Evolutionary conservation across 352 stramenopile genomes (phyloP).

Genomic region (Phytophthora fragariaefolia): DNA sequence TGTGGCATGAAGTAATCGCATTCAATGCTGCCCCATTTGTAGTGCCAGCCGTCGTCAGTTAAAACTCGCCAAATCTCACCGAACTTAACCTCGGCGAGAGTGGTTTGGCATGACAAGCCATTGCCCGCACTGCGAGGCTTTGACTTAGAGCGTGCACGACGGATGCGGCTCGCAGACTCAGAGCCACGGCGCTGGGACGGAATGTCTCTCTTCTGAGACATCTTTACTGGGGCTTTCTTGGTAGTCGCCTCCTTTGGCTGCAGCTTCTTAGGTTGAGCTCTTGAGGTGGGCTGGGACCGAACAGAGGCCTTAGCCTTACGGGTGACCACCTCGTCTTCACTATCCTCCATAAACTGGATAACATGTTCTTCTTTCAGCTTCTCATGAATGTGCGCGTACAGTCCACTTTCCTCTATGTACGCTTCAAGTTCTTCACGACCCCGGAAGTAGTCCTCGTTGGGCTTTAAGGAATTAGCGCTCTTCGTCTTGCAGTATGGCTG

Average conservation of each 20-base stretch:
- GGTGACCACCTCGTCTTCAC: slow-evolving; percentile 13
- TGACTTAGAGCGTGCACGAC: slow-evolving; percentile 35
- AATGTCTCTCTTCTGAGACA: too few species aligned
- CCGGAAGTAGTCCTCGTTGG: slow-evolving; percentile 60
- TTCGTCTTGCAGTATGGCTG: slow-evolving; percentile 55
- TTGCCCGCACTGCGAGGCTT: background rate
- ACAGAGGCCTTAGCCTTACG: background rate
- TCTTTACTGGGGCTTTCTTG: background rate
- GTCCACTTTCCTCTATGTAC: slow-evolving; percentile 43
- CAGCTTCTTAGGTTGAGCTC: slow-evolving; percentile 1
- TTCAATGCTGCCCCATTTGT: slow-evolving; percentile 42
- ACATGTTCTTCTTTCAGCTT: slow-evolving; percentile 55
- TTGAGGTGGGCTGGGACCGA: background rate
- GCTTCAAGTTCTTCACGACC: slow-evolving; percentile 49
- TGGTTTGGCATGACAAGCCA: slow-evolving; percentile 36
- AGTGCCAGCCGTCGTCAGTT: slow-evolving; percentile 63
- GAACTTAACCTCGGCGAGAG: slow-evolving; percentile 59
- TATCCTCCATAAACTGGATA: slow-evolving; percentile 7
- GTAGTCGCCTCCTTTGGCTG: background rate
- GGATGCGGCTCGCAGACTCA: slow-evolving; percentile 20
- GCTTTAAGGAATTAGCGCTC: slow-evolving; percentile 25
- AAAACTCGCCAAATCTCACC: slow-evolving; percentile 62
- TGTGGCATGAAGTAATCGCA: slow-evolving; percentile 80
- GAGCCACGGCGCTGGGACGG: slow-evolving; percentile 6
- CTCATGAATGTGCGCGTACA: slow-evolving; percentile 50